Percentiles rank a stretch among this genome's conserved stretches.
Conservation (phyloP, 2,329 filamentous ascomycete species). For the Diaporthe helianthi region DNA sequence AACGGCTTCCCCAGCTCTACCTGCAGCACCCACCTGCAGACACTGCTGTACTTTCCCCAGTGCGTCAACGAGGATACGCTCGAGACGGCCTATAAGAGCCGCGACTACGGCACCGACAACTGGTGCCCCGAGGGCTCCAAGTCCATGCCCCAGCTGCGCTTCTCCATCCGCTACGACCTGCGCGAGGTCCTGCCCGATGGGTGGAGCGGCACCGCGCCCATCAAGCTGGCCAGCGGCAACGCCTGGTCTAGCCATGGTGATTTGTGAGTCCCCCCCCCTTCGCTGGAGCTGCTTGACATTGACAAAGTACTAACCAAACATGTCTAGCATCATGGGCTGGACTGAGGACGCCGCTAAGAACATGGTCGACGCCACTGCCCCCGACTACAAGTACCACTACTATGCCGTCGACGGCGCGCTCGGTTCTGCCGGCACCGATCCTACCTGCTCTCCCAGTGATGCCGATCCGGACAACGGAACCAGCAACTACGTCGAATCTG, state of each 20-base stretch:
- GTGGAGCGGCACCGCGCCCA: slow-evolving; percentile 49
- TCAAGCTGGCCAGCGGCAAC: slow-evolving; percentile 48
- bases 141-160: slow-evolving; percentile 52
- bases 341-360: slow-evolving; percentile 48
- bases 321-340: slow-evolving; percentile 50
- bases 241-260: slow-evolving; percentile 53
- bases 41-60: slow-evolving; percentile 58
- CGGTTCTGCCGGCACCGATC: slow-evolving; percentile 42
- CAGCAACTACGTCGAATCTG: slow-evolving; percentile 48
- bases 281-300: not conserved
- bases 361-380: slow-evolving; percentile 45
- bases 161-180: slow-evolving; percentile 52
- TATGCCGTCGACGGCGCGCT: slow-evolving; percentile 46
- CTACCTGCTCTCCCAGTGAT: slow-evolving; percentile 48
- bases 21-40: slow-evolving; percentile 67
- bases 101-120: slow-evolving; percentile 43
- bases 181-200: slow-evolving; percentile 48
- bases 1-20: slow-evolving; percentile 75
- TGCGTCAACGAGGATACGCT: slow-evolving; percentile 46
- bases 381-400: slow-evolving; percentile 41
- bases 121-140: slow-evolving; percentile 49
- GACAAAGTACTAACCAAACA: not conserved
- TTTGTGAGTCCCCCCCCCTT: slow-evolving; percentile 39
- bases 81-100: slow-evolving; percentile 41
- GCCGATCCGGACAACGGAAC: slow-evolving; percentile 50